Conservation (phyloP, 2,329 filamentous ascomycete species). For the Fusarium buxicola region DNA sequence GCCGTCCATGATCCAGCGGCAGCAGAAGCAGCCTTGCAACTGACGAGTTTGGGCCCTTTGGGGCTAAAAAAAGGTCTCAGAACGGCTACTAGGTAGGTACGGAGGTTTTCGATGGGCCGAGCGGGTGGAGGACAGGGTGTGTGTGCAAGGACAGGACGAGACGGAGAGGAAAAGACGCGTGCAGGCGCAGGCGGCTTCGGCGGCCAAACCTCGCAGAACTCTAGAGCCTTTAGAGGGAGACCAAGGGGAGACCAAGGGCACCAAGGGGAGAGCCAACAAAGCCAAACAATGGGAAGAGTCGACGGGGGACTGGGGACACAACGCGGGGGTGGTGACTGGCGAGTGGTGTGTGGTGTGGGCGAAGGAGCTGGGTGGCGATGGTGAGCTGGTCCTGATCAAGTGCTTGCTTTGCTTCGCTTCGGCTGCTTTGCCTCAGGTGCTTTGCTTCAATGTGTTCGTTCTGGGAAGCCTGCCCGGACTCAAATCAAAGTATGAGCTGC, state of each 20-base stretch:
- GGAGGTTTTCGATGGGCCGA: slow-evolving; percentile 43
- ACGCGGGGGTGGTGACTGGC: slow-evolving; percentile 34
- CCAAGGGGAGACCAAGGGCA: slow-evolving; percentile 9
- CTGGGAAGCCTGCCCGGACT: slow-evolving; percentile 29
- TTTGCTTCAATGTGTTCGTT: slow-evolving; percentile 21
- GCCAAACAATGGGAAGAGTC: slow-evolving; percentile 38
- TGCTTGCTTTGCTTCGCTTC: slow-evolving; percentile 27
- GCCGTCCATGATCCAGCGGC: slow-evolving; percentile 60
- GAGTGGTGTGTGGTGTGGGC: slow-evolving; percentile 24
- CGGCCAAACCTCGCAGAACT: slow-evolving; percentile 18
- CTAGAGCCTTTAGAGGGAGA: slow-evolving; percentile 20
- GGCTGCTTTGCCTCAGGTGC: slow-evolving; percentile 16
- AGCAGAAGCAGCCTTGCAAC: slow-evolving; percentile 41
- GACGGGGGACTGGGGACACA: slow-evolving; percentile 35
- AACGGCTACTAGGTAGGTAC: slow-evolving; percentile 41
- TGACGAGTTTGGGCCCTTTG: slow-evolving; percentile 32
- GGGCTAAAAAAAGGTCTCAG: slow-evolving; percentile 47
- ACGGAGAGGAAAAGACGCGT: slow-evolving; percentile 6
- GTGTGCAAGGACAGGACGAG: slow-evolving; percentile 41
- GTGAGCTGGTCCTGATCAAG: slow-evolving; percentile 24
- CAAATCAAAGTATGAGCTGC: slow-evolving; percentile 27
- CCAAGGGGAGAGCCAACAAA: slow-evolving; percentile 35
- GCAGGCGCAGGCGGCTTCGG: slow-evolving; percentile 33
- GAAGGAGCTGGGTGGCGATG: slow-evolving; percentile 29
- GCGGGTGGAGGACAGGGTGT: slow-evolving; percentile 44